These are phyloP conservation scores for Oryza australiensis DNA, from an alignment of 176 grass and related monocot genomes.

Conservation along the genomic window DNA sequence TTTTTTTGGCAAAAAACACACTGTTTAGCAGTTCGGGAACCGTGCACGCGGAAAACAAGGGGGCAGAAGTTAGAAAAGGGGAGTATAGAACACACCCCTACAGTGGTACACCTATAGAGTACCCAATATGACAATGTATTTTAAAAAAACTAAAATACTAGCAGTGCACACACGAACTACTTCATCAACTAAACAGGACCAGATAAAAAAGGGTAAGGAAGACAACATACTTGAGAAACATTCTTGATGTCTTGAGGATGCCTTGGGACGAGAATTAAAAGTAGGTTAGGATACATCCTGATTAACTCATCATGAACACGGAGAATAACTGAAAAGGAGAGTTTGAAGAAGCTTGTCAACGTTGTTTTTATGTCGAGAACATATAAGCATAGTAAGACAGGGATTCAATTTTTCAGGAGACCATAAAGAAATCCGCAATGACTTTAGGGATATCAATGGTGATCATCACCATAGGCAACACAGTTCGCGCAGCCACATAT, in stretches of 20 bases:
- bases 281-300: slow-evolving; percentile 50
- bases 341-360: neutral
- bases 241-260: slow-evolving; percentile 68
- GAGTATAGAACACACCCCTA: too few relatives aligned
- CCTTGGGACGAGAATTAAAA: slow-evolving; percentile 77
- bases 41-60: too few relatives aligned
- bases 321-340: slow-evolving; percentile 69
- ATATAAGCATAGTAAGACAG: slow-evolving; percentile 8
- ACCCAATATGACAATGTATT: neutral
- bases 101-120: neutral
- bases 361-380: slow-evolving; percentile 4
- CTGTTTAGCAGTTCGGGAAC: too few relatives aligned
- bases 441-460: neutral
- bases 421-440: neutral
- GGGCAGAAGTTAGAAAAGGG: too few relatives aligned
- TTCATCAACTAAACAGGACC: slow-evolving; percentile 18
- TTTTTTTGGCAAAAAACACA: too few relatives aligned
- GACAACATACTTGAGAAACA: slow-evolving; percentile 61
- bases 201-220: slow-evolving; percentile 2
- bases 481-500: neutral
- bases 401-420: slow-evolving; percentile 22
- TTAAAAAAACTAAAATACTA: slow-evolving; percentile 10
- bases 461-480: neutral
- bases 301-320: slow-evolving; percentile 69
- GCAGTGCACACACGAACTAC: neutral